phyloP scores from a whole-genome alignment of 176 grass and related monocot genomes.

The Oryza meridionalis region DNA sequence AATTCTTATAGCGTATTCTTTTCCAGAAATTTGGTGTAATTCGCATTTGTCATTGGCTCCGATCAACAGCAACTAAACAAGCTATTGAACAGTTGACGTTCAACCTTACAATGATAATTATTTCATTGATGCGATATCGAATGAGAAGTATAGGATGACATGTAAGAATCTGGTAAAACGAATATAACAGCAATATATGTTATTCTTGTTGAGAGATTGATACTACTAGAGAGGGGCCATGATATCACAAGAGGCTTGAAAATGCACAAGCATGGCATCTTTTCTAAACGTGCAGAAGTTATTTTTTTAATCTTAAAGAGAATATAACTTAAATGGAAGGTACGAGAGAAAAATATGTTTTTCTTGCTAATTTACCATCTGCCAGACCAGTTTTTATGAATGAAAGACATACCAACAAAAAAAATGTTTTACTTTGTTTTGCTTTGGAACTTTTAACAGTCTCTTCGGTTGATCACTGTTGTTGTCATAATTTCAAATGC shows the following conservation, averaged over 20 bases:
- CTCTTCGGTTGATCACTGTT: not conserved
- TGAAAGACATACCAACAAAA: not conserved
- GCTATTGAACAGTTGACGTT: slow-evolving; percentile 8
- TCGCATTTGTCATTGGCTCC: not conserved
- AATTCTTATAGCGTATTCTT: not conserved
- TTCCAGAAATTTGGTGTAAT: slow-evolving; percentile 22
- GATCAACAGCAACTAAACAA: not conserved
- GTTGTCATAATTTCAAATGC: too few species aligned
- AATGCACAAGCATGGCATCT: slow-evolving; percentile 15
- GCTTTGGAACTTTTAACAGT: not conserved
- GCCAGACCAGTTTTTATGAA: not conserved
- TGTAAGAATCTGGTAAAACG: slow-evolving; percentile 6
- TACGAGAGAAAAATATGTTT: not conserved
- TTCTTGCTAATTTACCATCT: not conserved
- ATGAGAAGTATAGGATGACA: slow-evolving; percentile 6
- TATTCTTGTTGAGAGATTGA: not conserved
- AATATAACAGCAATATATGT: not conserved
- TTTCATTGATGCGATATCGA: not conserved
- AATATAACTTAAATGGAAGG: not conserved
- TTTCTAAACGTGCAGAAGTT: not conserved
- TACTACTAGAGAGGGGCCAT: not conserved
- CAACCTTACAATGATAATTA: not conserved
- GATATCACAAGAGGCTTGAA: not conserved
- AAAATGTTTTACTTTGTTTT: not conserved
- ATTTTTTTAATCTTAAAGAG: not conserved